A percentile compares a stretch with the other conserved stretches of the same genome.
Evolutionary conservation across 371 early-diverging fungal genomes (phyloP).

Genomic region (Homolaphlyctis polyrhiza): DNA sequence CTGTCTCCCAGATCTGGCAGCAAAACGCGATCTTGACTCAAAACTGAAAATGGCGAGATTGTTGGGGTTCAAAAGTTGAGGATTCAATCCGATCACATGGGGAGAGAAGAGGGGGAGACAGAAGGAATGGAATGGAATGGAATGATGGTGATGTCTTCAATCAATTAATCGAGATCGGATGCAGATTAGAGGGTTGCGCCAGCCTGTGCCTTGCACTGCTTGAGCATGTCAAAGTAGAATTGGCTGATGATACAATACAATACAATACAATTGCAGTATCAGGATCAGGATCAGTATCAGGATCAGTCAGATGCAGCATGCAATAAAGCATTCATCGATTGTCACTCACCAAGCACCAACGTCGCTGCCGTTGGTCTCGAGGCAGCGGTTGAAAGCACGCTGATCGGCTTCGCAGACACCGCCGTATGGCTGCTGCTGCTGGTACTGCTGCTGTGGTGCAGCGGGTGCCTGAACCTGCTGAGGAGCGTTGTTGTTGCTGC

Average conservation of each 20-base stretch:
- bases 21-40: too few species aligned
- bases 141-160: too few species aligned
- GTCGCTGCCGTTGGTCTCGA: slow-evolving; percentile 75
- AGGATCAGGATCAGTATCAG: not conserved
- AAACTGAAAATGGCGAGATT: too few species aligned
- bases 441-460: slow-evolving; percentile 33
- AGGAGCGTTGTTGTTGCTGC: slow-evolving; percentile 6
- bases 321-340: not conserved
- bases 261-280: not conserved
- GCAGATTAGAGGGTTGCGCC: slow-evolving; percentile 2
- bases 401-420: slow-evolving; percentile 73
- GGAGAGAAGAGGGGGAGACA: too few species aligned
- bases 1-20: too few species aligned
- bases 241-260: slow-evolving; percentile 40
- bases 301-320: not conserved
- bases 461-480: slow-evolving; percentile 14
- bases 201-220: slow-evolving; percentile 69
- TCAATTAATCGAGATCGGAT: too few species aligned
- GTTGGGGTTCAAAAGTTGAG: too few species aligned
- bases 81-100: too few species aligned
- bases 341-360: slow-evolving; percentile 51
- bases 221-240: slow-evolving; percentile 83
- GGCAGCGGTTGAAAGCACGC: slow-evolving; percentile 78
- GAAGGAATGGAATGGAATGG: too few species aligned
- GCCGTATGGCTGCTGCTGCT: slow-evolving; percentile 26